Base-by-base conservation (phyloP, 768 basidiomycete genomes). In the Rickenella mellea region DNA sequence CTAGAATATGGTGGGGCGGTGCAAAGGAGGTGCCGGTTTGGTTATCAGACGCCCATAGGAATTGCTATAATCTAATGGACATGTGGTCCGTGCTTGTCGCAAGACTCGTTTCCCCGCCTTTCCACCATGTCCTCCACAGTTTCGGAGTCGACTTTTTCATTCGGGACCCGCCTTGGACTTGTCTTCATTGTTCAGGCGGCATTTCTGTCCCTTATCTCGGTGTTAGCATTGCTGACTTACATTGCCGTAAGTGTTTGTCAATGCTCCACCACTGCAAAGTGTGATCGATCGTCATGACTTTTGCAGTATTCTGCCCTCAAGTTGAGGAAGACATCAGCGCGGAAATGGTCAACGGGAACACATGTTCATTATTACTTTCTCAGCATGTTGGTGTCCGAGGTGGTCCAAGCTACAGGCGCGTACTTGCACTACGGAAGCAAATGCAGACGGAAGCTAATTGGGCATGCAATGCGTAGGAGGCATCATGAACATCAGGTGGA, bases 401-500 rank as follows among this genome's bases (percentile, higher is more conserved):
- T 62, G 20, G 55, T 63, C 12, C 60, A 60, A 50, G 60, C 58
- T 12, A 53, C 59, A 19, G 61, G 61, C 62, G 41, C 42, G 57
- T 36, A 19, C 20, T 15, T 19, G 31, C 19, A n/a, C 42, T 33
- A 27, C 19, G 22, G 26, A 20, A 12, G 39, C 11, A 37, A 43
- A 39, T 46, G 45, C 26, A 6, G 21, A 20, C 27, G 24, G 3
- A 19, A 15, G 36, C 8, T 7, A 10, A 27, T 11, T 36, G 24
- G 28, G 35, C 28, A 7, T 22, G 17, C 43, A 47, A 38, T 43
- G 42, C 42, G n/a, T 43, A 67, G 66, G 69, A 2, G 64, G 64
- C 2, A 48, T 68, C 12, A 56, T 70, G 48, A 52, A 64, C 40
- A 48, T 64, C 24, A 55, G 50, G 45, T 67, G 66, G 66, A 48